Percentiles rank a stretch among this genome's conserved stretches.
These are phyloP conservation scores for Hymenoscyphus albidus DNA, from an alignment of 2,329 filamentous ascomycete genomes.

Conservation along the genomic window DNA sequence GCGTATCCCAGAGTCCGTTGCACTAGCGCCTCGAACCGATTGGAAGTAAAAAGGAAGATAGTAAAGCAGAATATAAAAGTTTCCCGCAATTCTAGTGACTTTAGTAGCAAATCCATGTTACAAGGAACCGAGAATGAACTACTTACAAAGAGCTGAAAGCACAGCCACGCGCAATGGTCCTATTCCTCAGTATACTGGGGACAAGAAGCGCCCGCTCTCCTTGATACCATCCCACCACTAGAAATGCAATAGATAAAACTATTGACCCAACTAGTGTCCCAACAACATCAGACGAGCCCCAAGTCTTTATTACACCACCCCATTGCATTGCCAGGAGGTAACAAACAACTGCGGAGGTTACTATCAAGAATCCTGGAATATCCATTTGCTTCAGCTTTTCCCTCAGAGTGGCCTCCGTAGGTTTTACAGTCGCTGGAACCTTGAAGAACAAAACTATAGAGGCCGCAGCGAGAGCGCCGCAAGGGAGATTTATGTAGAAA, in stretches of 20 bases:
- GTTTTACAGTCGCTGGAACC: conserved; percentile 30
- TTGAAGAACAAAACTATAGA: conserved; percentile 42
- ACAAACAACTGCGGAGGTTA: conserved; percentile 41
- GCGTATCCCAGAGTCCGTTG: no score
- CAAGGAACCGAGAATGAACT: no score
- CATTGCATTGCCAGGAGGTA: conserved; percentile 44
- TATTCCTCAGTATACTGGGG: no score
- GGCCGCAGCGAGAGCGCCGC: conserved; percentile 36
- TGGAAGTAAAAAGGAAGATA: no score
- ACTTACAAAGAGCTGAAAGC: no score
- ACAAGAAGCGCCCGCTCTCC: conserved; percentile 33
- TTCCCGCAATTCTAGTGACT: no score
- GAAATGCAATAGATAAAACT: conserved; percentile 32
- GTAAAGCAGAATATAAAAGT: no score
- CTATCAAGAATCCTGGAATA: conserved; percentile 40
- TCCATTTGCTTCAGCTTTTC: conserved; percentile 47
- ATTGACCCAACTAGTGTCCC: conserved; percentile 39
- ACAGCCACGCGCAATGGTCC: no score
- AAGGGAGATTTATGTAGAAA: conserved; percentile 38
- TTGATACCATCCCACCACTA: conserved; percentile 36
- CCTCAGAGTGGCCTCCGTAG: conserved; percentile 32
- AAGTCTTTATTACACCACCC: conserved; percentile 40
- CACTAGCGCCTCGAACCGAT: no score
- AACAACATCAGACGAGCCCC: conserved; percentile 39
- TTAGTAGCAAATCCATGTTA: no score